Evolutionary conservation across 2,329 filamentous ascomycete genomes (phyloP).

Genomic region (Balansia obtecta): DNA sequence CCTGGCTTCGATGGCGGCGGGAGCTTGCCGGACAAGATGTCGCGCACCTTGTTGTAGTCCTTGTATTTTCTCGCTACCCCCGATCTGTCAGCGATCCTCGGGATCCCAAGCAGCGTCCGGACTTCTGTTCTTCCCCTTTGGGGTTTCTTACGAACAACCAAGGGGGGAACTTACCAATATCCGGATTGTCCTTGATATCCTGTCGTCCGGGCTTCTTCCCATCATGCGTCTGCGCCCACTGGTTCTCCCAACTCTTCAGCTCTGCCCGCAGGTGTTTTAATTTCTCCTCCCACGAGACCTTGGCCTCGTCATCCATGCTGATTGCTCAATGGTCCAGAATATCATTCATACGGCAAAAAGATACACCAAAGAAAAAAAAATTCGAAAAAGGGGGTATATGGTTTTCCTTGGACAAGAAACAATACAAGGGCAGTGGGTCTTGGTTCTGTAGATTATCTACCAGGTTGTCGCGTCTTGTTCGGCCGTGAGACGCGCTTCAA

Average conservation of each 20-base stretch:
- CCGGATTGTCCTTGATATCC: constrained; percentile 63
- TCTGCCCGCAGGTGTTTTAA: constrained; percentile 49
- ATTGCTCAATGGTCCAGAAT: background rate
- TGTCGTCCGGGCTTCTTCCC: constrained; percentile 58
- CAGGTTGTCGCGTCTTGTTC: background rate
- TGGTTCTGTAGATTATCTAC: background rate
- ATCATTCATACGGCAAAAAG: too few relatives aligned
- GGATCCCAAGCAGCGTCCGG: background rate
- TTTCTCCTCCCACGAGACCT: constrained; percentile 33
- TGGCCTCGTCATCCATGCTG: constrained; percentile 34
- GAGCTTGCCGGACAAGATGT: constrained; percentile 43
- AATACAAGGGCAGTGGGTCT: background rate
- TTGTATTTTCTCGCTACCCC: constrained; percentile 58
- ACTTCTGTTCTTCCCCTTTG: background rate
- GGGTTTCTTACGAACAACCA: too few relatives aligned
- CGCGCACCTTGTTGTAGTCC: constrained; percentile 55
- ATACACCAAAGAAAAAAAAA: background rate
- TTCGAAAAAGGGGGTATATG: too few relatives aligned
- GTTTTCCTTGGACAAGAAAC: background rate
- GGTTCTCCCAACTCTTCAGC: constrained; percentile 62
- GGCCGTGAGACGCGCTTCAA: background rate
- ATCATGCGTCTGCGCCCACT: constrained; percentile 48
- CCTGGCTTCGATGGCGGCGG: constrained; percentile 23
- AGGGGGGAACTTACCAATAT: constrained; percentile 45
- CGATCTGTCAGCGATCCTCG: background rate